These are phyloP conservation scores for Dichotomocladium elegans DNA, from an alignment of 371 early-diverging fungal genomes.

Conservation along the genomic window DNA sequence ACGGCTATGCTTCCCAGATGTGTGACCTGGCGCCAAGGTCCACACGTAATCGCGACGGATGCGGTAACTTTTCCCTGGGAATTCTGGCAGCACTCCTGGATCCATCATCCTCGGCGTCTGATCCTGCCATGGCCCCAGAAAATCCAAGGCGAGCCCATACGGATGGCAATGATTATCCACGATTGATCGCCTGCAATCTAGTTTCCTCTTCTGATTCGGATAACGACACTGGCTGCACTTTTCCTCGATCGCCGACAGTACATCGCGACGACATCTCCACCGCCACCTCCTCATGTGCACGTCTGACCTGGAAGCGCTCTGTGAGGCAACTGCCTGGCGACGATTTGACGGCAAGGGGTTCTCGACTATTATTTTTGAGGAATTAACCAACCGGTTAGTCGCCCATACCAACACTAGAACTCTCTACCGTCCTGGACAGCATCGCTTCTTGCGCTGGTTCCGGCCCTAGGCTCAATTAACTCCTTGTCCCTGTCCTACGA, in stretches of 20 bases:
- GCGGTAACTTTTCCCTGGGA: neutral
- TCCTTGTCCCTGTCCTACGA: neutral
- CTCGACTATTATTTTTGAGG: too few species aligned
- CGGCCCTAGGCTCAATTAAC: too few species aligned
- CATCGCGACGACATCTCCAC: constrained; percentile 3
- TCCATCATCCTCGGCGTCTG: constrained; percentile 3
- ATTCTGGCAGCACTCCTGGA: neutral
- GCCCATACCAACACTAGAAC: too few species aligned
- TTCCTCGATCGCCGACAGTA: neutral
- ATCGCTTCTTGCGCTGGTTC: too few species aligned
- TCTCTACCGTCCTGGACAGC: too few species aligned
- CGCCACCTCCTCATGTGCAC: constrained; percentile 2
- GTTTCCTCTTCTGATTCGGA: constrained; percentile 7
- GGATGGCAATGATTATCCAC: neutral
- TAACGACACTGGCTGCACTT: constrained; percentile 1
- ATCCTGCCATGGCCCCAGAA: neutral
- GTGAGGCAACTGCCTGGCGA: constrained; percentile 2
- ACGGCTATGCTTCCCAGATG: too few species aligned
- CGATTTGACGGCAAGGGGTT: neutral
- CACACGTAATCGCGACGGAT: neutral
- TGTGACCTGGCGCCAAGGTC: too few species aligned
- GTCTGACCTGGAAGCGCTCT: constrained; percentile 4
- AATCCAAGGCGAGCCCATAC: neutral
- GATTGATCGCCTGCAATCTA: constrained; percentile 8
- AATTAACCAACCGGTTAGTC: too few species aligned